phyloP scores from a whole-genome alignment of 805 yeast genomes.

The Yarrowia sp. region DNA sequence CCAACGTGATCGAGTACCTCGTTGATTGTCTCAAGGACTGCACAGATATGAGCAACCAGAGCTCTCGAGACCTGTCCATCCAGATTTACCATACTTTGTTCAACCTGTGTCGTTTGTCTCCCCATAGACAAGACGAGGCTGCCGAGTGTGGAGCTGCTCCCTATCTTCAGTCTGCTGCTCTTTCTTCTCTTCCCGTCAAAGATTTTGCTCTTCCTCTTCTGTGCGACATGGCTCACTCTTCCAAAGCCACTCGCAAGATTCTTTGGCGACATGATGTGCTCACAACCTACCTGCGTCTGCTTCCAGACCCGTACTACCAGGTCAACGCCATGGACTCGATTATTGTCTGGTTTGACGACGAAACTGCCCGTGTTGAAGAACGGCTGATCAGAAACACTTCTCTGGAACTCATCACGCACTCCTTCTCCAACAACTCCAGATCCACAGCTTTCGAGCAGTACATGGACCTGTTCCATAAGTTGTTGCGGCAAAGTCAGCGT shows the following conservation, averaged over 20 bases:
- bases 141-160: constrained; percentile 50
- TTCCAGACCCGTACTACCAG: constrained; percentile 56
- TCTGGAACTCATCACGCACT: constrained; percentile 16
- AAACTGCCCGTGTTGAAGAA: constrained; percentile 30
- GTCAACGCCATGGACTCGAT: constrained; percentile 53
- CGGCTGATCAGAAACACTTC: constrained; percentile 22
- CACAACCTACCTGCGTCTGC: constrained; percentile 40
- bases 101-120: constrained; percentile 51
- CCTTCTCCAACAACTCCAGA: constrained; percentile 1
- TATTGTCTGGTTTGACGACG: constrained; percentile 38
- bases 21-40: constrained; percentile 37
- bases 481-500: background rate
- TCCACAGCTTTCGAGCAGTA: constrained; percentile 7
- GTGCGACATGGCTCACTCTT: constrained; percentile 52
- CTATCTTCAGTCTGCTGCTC: constrained; percentile 42
- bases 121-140: constrained; percentile 45
- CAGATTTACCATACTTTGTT: constrained; percentile 49
- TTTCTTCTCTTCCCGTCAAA: constrained; percentile 44
- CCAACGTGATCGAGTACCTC: constrained; percentile 46
- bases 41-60: constrained; percentile 5
- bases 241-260: constrained; percentile 40
- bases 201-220: constrained; percentile 53
- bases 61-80: constrained; percentile 44
- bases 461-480: constrained; percentile 1
- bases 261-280: constrained; percentile 43